Conservation (phyloP, 2,329 filamentous ascomycete species). For the Fusarium veterinarium region DNA sequence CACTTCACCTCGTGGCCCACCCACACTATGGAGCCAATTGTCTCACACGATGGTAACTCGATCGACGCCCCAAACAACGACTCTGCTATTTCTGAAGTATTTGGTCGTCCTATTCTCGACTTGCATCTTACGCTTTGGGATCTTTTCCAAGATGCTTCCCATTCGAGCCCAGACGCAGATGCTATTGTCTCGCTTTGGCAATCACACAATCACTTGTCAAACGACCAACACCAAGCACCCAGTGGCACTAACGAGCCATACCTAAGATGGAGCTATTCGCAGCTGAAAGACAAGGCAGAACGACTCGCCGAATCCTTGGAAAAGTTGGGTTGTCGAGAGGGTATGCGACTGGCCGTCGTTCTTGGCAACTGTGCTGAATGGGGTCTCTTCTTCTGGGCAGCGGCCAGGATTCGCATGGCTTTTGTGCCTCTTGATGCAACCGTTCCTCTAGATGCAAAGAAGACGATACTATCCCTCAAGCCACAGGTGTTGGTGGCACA, state of each 20-base stretch:
- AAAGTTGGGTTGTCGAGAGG: conserved; percentile 40
- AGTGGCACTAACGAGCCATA: conserved; percentile 13
- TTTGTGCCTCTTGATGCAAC: conserved; percentile 52
- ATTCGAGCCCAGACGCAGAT: conserved; percentile 46
- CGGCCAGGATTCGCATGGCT: conserved; percentile 48
- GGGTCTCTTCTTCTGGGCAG: conserved; percentile 53
- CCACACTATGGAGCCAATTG: conserved; percentile 20
- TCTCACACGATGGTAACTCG: conserved; percentile 11
- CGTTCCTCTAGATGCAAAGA: conserved; percentile 36
- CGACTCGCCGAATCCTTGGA: conserved; percentile 41
- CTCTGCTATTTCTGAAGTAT: conserved; percentile 42
- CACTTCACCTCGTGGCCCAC: background rate
- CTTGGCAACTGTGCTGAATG: conserved; percentile 55
- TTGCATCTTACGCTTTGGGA: conserved; percentile 50
- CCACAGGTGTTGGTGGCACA: conserved; percentile 50
- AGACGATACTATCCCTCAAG: conserved; percentile 38
- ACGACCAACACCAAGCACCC: background rate
- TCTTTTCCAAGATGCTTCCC: conserved; percentile 45
- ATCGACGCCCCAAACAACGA: conserved; percentile 5
- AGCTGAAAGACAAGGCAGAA: conserved; percentile 43
- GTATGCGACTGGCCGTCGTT: conserved; percentile 48
- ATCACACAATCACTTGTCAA: conserved; percentile 18
- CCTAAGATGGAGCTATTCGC: conserved; percentile 48
- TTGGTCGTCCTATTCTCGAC: conserved; percentile 43
- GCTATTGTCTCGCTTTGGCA: conserved; percentile 54